Evolutionary conservation across 2,329 filamentous ascomycete genomes (phyloP).

Genomic region (Elsinoe fawcettii): DNA sequence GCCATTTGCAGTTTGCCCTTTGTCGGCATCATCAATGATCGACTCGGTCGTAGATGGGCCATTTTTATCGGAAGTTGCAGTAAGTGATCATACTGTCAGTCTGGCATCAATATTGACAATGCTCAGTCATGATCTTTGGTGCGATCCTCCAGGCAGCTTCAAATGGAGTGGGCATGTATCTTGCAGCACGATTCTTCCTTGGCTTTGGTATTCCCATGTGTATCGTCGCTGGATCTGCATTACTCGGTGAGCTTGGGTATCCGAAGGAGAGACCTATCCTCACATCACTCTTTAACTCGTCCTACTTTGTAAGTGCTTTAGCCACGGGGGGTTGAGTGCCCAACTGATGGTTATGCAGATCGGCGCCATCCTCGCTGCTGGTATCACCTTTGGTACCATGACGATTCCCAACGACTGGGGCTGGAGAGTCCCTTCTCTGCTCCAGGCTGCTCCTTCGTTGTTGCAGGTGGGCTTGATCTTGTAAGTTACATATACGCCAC

Average conservation of each 20-base stretch:
- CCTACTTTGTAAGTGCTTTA: conserved; percentile 14
- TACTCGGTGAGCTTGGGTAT: conserved; percentile 41
- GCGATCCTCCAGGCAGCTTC: not conserved
- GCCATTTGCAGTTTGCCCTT: conserved; percentile 14
- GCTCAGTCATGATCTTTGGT: not conserved
- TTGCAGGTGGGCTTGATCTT: conserved; percentile 51
- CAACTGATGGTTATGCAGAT: conserved; percentile 50
- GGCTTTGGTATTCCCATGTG: conserved; percentile 31
- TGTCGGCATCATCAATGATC: conserved; percentile 1
- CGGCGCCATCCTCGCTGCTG: conserved; percentile 49
- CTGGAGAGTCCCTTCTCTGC: conserved; percentile 44
- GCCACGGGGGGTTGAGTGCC: conserved; percentile 16
- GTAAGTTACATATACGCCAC: conserved; percentile 22
- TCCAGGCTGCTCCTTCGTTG: conserved; percentile 40
- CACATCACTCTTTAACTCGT: conserved; percentile 26
- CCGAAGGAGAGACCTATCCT: conserved; percentile 32
- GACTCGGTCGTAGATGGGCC: not conserved
- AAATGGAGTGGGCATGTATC: conserved; percentile 24
- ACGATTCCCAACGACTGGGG: conserved; percentile 38
- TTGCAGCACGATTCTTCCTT: conserved; percentile 32
- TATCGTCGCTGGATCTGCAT: conserved; percentile 28
- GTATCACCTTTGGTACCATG: conserved; percentile 56
- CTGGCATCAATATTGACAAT: not conserved
- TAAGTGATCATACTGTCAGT: conserved; percentile 1
- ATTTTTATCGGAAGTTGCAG: conserved; percentile 11